Base-by-base conservation (phyloP, 1,284 basidiomycete genomes). In the Uromyces viciae-fabae region DNA sequence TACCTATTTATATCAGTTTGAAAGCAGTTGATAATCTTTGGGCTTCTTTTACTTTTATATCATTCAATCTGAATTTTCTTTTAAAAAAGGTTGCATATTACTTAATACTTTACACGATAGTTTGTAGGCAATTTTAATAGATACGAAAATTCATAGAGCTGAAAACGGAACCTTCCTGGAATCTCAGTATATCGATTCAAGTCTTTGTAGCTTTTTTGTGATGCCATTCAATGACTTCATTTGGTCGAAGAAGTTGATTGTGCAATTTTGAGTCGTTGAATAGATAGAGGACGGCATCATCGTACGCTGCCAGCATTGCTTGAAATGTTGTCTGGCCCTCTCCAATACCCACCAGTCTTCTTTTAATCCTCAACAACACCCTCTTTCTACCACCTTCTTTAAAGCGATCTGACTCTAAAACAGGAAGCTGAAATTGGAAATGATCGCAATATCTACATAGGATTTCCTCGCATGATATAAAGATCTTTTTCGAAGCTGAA, bases 311-410 rank as follows among this genome's bases (percentile, higher is more conserved):
- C 17, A 56, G 71, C 17, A 73, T 73, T 15, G 71, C 71, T 33
- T 73, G 49, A 33, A 73, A 73, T 22, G 71, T 73, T 25, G 71
- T 73, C 36, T 40, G 71, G 52, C 71, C 71, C 42, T 73, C 71
- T n/a, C 71, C 71, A 25, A 73, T 73, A 17, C 71, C 71, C 15
- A 73, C 46, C 22, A 73, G 31, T 3, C 71, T 46, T 36, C 71
- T 28, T 33, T 73, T 73, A 52, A 73, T 56, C 49, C 36, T n/a
- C 33, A 73, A 33, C 22, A 73, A 56, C 1, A 73, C 71, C 11
- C 33, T n/a, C n/a, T 40, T 56, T 40, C 33, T 54, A 9, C 28
- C 19, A n/a, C 8, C 25, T 25, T 73, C 38, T 40, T 56, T 73
- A 28, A 14, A 58, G 3, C 49, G 54, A 40, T 38, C 52, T 9